Base-by-base conservation (phyloP, 805 yeast species). In the Lipomyces yamanashiensis region DNA sequence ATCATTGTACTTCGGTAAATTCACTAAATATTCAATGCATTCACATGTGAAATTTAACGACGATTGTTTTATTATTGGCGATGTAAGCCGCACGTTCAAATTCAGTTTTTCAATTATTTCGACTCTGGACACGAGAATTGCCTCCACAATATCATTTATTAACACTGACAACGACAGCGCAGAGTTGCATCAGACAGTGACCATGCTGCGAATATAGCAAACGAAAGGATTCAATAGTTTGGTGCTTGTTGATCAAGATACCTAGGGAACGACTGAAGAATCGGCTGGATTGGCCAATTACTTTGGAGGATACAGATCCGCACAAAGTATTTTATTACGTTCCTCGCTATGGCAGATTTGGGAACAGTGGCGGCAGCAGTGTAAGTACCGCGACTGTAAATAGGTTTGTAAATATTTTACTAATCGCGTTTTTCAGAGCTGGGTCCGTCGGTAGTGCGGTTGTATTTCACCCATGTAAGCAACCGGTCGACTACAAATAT, bases 361-460 rank as follows among this genome's bases (percentile, higher is more conserved):
- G 54, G 39, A 5, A 64, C 68, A 3, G 58, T 59, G 1, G 53
- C 63, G 7, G 68, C 68, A n/a, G 63, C 64, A 15, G 63, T 62
- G 68, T 64, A 49, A 23, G 63, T 54, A 9, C 7, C 13, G n/a
- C 9, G 3, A 17, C 47, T 13, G 47, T 19, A 12, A 15, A 12
- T 10, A 7, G 9, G 2, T 54, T 36, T 13, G 12, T 8, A 23
- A 13, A 19, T 7, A 12, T 15, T 19, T 45, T 45, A n/a, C 21
- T 45, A 12, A 33, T 54, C 43, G 36, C 15, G 13, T 36, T 3
- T 12, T 28, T 13, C 21, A 65, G 69, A 7, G 64, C 64, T 2
- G 69, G 67, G 10, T 64, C 59, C 6, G 69, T 66, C 23, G 67
- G 62, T 19, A 59, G 62, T 15, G 36, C 66, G n/a, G 62, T 66